Evolutionary conservation across 108 stramenopile genomes (phyloP).

Genomic region (Cyclotella choctawhatcheeana): DNA sequence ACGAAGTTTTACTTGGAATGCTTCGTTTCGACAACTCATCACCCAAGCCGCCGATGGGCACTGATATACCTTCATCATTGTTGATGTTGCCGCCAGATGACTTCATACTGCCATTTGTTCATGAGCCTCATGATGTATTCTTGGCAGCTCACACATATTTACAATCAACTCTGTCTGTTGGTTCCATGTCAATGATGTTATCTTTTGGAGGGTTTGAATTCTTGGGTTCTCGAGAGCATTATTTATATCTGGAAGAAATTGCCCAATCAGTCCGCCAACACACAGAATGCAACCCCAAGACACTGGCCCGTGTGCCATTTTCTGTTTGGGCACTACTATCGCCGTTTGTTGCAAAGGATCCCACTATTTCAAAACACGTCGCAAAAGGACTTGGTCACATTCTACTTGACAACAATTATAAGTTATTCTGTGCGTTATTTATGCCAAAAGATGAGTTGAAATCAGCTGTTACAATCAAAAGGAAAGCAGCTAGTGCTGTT

Average conservation of each 20-base stretch:
- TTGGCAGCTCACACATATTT: slow-evolving; percentile 32
- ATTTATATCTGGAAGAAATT: slow-evolving; percentile 20
- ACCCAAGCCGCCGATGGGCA: background rate
- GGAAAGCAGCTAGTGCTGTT: background rate
- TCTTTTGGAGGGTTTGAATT: slow-evolving; percentile 23
- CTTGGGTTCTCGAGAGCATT: slow-evolving; percentile 18
- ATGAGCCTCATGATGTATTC: background rate
- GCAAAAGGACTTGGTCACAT: slow-evolving; percentile 18
- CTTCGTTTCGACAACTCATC: background rate
- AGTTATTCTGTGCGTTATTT: slow-evolving; percentile 36
- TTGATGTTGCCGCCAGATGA: slow-evolving; percentile 4
- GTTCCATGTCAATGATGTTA: slow-evolving; percentile 16
- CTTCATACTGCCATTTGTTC: slow-evolving; percentile 8
- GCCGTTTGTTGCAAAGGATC: slow-evolving; percentile 25
- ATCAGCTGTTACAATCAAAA: background rate
- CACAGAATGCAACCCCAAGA: background rate
- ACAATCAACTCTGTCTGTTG: slow-evolving; percentile 26
- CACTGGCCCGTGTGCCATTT: slow-evolving; percentile 15
- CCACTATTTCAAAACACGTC: slow-evolving; percentile 18
- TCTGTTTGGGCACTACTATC: slow-evolving; percentile 33
- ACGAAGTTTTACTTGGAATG: slow-evolving; percentile 13
- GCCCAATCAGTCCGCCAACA: background rate
- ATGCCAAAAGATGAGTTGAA: slow-evolving; percentile 7
- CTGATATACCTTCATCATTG: slow-evolving; percentile 18
- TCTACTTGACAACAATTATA: slow-evolving; percentile 23